Percentiles rank a stretch among this genome's conserved stretches.
These are phyloP conservation scores for Leishmania braziliensis DNA, from an alignment of 208 protist species.

Conservation along the genomic window DNA sequence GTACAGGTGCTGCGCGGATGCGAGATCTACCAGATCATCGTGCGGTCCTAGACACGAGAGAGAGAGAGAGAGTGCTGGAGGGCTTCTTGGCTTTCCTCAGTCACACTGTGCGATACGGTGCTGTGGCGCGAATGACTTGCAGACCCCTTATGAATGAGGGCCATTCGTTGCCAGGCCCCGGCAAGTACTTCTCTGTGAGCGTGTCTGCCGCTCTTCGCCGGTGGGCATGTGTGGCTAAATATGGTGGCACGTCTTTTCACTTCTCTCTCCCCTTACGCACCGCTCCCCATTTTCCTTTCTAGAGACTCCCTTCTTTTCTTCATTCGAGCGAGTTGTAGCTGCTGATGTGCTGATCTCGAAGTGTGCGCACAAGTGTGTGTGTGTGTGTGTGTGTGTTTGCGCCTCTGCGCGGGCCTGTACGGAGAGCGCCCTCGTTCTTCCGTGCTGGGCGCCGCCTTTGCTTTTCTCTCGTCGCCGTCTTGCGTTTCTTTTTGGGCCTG, in stretches of 20 bases:
- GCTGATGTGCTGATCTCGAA: background rate
- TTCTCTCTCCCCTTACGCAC: background rate
- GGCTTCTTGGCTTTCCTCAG: background rate
- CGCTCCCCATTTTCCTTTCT: background rate
- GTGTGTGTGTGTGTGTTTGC: slow-evolving; percentile 6
- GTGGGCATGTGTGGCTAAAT: background rate
- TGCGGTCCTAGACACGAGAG: slow-evolving; percentile 40
- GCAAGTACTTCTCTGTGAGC: background rate
- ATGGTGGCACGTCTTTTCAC: background rate
- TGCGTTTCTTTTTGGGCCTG: background rate
- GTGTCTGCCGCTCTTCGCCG: background rate
- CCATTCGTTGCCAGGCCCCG: background rate
- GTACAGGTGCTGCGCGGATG: slow-evolving; percentile 87
- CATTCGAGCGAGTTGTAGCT: background rate
- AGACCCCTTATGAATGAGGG: background rate
- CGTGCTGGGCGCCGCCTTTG: background rate
- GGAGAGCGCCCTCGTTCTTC: background rate
- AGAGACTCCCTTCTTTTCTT: background rate
- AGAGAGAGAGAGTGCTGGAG: background rate
- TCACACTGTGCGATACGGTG: background rate
- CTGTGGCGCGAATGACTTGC: background rate
- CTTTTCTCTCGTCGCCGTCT: background rate
- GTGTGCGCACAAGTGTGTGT: background rate
- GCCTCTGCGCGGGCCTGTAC: background rate
- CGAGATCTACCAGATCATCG: slow-evolving; percentile 89